Percentiles rank a stretch among this genome's conserved stretches.
phyloP scores from a whole-genome alignment of 2,329 filamentous ascomycete genomes.

The Aspergillus ruber region DNA sequence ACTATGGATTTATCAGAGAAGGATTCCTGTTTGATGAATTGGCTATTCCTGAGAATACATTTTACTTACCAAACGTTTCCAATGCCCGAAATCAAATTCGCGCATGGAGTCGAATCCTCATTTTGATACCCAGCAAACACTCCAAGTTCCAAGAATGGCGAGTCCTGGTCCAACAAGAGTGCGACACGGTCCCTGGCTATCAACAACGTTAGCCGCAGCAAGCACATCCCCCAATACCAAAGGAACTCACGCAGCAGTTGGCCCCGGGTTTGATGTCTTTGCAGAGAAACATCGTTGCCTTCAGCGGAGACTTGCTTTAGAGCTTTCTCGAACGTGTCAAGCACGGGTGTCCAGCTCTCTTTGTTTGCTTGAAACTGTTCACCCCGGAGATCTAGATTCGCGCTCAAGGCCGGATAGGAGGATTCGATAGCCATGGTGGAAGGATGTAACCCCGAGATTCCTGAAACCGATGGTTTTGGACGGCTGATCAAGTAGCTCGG shows the following conservation, averaged over 20 bases:
- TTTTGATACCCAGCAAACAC: slow-evolving; percentile 32
- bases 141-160: slow-evolving; percentile 36
- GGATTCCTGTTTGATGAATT: too few relatives aligned
- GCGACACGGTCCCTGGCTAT: slow-evolving; percentile 35
- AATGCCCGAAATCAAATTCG: slow-evolving; percentile 35
- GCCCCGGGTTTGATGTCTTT: slow-evolving; percentile 22
- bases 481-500: too few relatives aligned
- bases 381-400: slow-evolving; percentile 15
- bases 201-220: too few relatives aligned
- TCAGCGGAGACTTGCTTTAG: slow-evolving; percentile 24
- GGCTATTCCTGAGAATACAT: too few relatives aligned
- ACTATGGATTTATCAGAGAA: too few relatives aligned
- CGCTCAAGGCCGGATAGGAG: slow-evolving; percentile 9
- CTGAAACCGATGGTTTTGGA: too few relatives aligned
- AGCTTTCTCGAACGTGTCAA: slow-evolving; percentile 23
- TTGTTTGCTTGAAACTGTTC: slow-evolving; percentile 14
- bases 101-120: slow-evolving; percentile 30
- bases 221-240: too few relatives aligned
- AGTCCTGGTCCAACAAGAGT: slow-evolving; percentile 32
- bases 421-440: slow-evolving; percentile 11
- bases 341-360: slow-evolving; percentile 24
- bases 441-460: too few relatives aligned
- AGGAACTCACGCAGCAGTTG: slow-evolving; percentile 26
- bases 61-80: slow-evolving; percentile 24
- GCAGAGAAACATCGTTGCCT: slow-evolving; percentile 22